A percentile compares a stretch with the other conserved stretches of the same genome.
These are phyloP conservation scores for Ajuga reptans DNA, from an alignment of 305 asterid species.

Conservation along the genomic window DNA sequence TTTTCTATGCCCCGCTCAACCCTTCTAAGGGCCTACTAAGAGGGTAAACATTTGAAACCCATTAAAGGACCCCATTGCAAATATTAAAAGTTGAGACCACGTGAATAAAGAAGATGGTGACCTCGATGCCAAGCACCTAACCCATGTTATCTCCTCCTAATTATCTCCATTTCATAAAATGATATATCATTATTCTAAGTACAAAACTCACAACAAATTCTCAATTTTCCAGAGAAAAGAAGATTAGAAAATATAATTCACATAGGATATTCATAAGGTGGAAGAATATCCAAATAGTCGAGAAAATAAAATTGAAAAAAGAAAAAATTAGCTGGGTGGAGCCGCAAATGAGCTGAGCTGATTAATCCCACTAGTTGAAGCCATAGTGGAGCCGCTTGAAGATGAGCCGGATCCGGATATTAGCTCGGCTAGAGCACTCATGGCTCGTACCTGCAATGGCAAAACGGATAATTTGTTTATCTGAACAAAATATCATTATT, in stretches of 20 bases:
- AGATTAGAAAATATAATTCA: slow-evolving; percentile 26
- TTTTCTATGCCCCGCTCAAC: too few relatives aligned
- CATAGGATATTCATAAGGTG: slow-evolving; percentile 35
- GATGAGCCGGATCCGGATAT: slow-evolving; percentile 52
- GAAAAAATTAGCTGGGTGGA: slow-evolving; percentile 31
- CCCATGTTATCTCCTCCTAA: slow-evolving; percentile 28
- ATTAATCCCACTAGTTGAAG: slow-evolving; percentile 22
- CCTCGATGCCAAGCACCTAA: slow-evolving; percentile 29
- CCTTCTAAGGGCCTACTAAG: too few relatives aligned
- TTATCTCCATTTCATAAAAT: slow-evolving; percentile 20
- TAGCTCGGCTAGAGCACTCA: slow-evolving; percentile 72
- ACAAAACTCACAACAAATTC: slow-evolving; percentile 25
- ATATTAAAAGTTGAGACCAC: slow-evolving; percentile 29
- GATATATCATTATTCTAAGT: slow-evolving; percentile 11
- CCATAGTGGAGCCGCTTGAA: slow-evolving; percentile 22
- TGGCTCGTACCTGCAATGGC: slow-evolving; percentile 58
- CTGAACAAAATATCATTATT: not conserved
- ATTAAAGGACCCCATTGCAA: slow-evolving; percentile 28
- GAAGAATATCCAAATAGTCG: slow-evolving; percentile 25
- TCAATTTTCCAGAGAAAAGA: slow-evolving; percentile 1
- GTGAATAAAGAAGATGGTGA: slow-evolving; percentile 42
- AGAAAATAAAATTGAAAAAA: not conserved
- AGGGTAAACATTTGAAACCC: slow-evolving; percentile 14
- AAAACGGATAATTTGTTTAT: not conserved
- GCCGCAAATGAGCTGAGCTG: slow-evolving; percentile 36